Base-by-base conservation (phyloP, 371 early-diverging fungal genomes). In the Mortierella sp. region DNA sequence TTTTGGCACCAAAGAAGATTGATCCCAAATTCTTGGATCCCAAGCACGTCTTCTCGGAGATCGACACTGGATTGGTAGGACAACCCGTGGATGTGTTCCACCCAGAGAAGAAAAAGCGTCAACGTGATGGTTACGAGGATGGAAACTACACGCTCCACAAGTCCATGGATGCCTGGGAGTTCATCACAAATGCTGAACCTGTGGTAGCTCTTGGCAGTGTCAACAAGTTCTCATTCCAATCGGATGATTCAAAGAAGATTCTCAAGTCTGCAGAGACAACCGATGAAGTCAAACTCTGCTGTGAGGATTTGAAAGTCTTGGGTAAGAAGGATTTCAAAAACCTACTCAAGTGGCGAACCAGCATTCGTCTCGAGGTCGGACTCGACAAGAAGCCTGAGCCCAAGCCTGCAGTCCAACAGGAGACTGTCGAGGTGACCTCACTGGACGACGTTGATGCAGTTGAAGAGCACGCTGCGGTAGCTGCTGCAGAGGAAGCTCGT, bases 71-170 rank as follows among this genome's bases (percentile, higher is more conserved):
- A 57, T 86, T 75, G 82, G 64, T 29, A 25, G 60, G 64, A 44
- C 65, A 69, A 50, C 75, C 81, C 23, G 51, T 82, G 66, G 92
- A 94, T 80, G 86, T 96, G 60, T 91, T 95, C 67, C 92, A 92
- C 61, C 94, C 94, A 11, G 93, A 93, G 82, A 96, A 97, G 86
- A 88, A 91, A 63, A 86, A 85, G 64, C 88, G 98, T 66, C 94
- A 97, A 61, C 90, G 98, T 84, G 97, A 96, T 65, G 99, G 98
- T 83, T 99, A 99, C 85, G 97, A 94, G 62, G 98, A 98, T 71
- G 97, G 95, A 57, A 92, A 95, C 80, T 93, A 94, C 75, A 95
- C 93, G 7, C 86, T 96, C 67, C 91, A 91, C 86, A 91, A 92
- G 64, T 84, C 85, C 15, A 72, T 83, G 25, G 89, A 90, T 62